Evolutionary conservation across 148 eudicot genomes (phyloP).

Genomic region (Drosera capensis): DNA sequence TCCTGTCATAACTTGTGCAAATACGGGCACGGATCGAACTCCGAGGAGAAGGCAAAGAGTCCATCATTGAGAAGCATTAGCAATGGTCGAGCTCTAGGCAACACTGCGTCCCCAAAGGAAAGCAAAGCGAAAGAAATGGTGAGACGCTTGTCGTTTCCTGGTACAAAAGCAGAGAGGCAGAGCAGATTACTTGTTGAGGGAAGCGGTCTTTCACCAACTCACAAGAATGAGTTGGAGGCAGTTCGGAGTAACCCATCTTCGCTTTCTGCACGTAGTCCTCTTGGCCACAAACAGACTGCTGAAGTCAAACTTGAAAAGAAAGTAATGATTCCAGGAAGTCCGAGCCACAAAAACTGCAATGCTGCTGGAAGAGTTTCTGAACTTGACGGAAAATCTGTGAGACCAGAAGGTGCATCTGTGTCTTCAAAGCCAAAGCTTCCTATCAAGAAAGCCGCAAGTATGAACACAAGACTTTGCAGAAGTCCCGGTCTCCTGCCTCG

Average conservation of each 20-base stretch:
- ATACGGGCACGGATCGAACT: constrained; percentile 21
- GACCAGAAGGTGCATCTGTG: constrained; percentile 6
- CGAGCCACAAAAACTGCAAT: constrained; percentile 11
- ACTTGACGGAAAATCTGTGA: constrained; percentile 17
- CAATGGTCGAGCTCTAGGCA: constrained; percentile 9
- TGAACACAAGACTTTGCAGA: constrained; percentile 21
- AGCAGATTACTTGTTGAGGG: constrained; percentile 2
- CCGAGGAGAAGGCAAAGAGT: constrained; percentile 16
- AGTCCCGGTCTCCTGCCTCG: constrained; percentile 15
- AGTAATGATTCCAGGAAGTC: constrained; percentile 9
- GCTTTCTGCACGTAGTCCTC: constrained; percentile 4
- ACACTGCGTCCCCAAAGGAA: constrained; percentile 6
- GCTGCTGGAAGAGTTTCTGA: constrained; percentile 7
- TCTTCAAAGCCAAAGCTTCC: constrained; percentile 16
- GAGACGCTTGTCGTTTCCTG: constrained; percentile 30
- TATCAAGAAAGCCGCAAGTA: constrained; percentile 21
- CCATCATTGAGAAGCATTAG: constrained; percentile 14
- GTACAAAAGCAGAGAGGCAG: constrained; percentile 11
- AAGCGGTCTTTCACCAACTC: constrained; percentile 1
- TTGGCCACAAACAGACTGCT: constrained; percentile 8
- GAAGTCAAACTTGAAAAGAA: constrained; percentile 8
- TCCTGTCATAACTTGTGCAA: constrained; percentile 86
- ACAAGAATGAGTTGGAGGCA: constrained; percentile 5
- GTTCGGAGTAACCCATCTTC: constrained; percentile 11
- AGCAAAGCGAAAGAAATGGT: constrained; percentile 17